Base-by-base conservation (phyloP, 176 grass and related monocot genomes). In the Hordeum marinum region DNA sequence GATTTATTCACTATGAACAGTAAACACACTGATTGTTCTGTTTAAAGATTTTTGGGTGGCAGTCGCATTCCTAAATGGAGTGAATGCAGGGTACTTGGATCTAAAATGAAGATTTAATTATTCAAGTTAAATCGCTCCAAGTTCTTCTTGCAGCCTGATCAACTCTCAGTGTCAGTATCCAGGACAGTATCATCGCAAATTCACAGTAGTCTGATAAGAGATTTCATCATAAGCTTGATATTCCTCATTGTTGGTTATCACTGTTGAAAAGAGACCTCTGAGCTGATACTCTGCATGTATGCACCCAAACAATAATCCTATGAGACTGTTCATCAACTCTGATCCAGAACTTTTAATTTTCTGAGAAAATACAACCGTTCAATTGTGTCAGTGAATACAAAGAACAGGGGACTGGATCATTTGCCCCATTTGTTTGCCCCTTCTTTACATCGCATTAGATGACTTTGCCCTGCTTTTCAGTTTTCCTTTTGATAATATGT, bases 231-330 rank as follows among this genome's bases (percentile, higher is more conserved):
- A 75, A 85, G 57, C 76, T 90, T 93, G 20, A 90, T 71, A 43
- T 93, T 90, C 71, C 63, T 71, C 60, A 63, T 85, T 4, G 88
- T 88, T 26, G 64, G 55, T 93, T 88, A 61, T 88, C 85, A 72
- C 82, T 86, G 12, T 90, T 94, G 35, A 90, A 92, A 13, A 48
- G 82, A 92, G 48, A 89, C 70, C 9, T 87, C 77, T 20, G 92
- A 85, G 81, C 77, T 91, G 26, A 94, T 87, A 80, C 74, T 92
- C 85, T 92, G 70, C 13, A 87, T 57, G 62, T 68, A 63, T 34
- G 72, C 15, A 75, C 43, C 59, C 26, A 29, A 23, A 59, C 14
- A 32, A 75, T 75, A 50, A 43, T 78, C 7, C 37, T n/a, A 9
- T 7, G 12, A 34, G 8, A 25, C 48, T 15, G 25, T 21, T 43